Percentiles rank a stretch among this genome's conserved stretches.
phyloP scores from a whole-genome alignment of 78 protist genomes.

The Dictyostelium discoideum region dicty_2.7 NC_007090.3:1549501-1550000 shows the following conservation, averaged over 20 bases:
- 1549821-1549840: neutral
- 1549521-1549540: neutral
- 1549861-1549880: neutral
- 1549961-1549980: conserved; percentile 33
- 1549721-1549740: neutral
- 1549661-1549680: neutral
- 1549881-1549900: conserved; percentile 49
- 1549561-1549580: conserved; percentile 30
- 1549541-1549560: neutral
- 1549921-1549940: conserved; percentile 18
- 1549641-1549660: conserved; percentile 18
- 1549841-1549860: neutral
- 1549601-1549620: conserved; percentile 60
- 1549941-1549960: conserved; percentile 8
- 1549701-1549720: neutral
- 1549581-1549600: conserved; percentile 56
- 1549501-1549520: neutral
- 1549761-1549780: neutral
- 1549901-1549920: conserved; percentile 61
- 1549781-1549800: neutral
- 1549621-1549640: conserved; percentile 12
- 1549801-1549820: neutral
- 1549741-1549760: too few species aligned
- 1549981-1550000: conserved; percentile 28
- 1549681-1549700: neutral